Evolutionary conservation across 768 basidiomycete species (phyloP), one percentile per base, ranked within the genome.

Genomic region (Termitomyces sp.): DNA sequence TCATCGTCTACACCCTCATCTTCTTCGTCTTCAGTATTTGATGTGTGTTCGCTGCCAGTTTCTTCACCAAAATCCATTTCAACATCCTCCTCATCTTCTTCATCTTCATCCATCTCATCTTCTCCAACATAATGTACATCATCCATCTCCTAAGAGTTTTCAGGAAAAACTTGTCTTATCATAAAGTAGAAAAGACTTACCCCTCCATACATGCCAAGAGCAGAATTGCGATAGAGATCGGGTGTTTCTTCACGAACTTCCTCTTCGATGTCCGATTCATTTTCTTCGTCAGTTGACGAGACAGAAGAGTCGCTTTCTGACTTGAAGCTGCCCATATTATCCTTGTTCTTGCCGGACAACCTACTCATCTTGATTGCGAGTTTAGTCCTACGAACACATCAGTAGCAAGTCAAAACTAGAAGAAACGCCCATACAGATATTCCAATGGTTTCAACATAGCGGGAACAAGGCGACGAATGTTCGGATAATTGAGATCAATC

Each of bases 311-410:
- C 82, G 54, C 70, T 80, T 34, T 76, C 77, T 30, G 73, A 75
- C 64, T 81, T 73, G 51, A 72, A 70, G 24, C 80, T 79, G 30
- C 84, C 86, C 12, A 72, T 64, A 24, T 69, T 68, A 24, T 85
- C 87, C 67, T 89, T 90, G 45, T 65, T 73, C 72, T 86, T 91
- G 49, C 81, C 81, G 15, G 87, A 82, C 9, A 86, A 79, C 44
- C 88, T 85, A 51, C 93, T 96, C 92, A 98, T 95, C 73, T 96
- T 98, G 73, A 97, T 98, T n/a, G 96, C 95, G 55, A 95, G 81
- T 71, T 96, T 97, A 18, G 97, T 91, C 53, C 94, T 96, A 31
- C 22, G 2, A 11, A 56, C 3, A n/a, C 20, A 15, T 61, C 20
- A 57, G 58, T 61, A 61, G 48, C 50, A 55, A 15, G 58, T 64